These are phyloP conservation scores for Anaeromyces robustus DNA, from an alignment of 192 early-diverging fungal species.

Conservation along the genomic window DNA sequence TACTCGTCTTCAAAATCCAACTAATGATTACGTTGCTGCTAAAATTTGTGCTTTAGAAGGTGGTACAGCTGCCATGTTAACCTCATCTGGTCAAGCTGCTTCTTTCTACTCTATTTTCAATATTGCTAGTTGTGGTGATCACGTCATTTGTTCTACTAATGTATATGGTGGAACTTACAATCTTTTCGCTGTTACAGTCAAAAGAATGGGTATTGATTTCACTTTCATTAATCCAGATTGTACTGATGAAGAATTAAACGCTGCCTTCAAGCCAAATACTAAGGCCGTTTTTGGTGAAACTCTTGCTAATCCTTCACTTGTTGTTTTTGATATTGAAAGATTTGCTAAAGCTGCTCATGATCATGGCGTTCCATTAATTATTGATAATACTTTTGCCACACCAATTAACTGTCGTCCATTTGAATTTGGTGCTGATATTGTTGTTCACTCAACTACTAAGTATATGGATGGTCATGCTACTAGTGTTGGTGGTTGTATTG, in stretches of 20 bases:
- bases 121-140: conserved; percentile 63
- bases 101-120: conserved; percentile 70
- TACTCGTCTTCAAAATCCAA: background rate
- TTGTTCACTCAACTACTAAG: conserved; percentile 57
- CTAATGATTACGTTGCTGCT: background rate
- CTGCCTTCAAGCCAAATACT: conserved; percentile 70
- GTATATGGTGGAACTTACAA: conserved; percentile 16
- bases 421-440: conserved; percentile 37
- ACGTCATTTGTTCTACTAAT: conserved; percentile 68
- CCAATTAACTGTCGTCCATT: background rate
- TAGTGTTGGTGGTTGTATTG: conserved; percentile 45
- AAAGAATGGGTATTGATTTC: conserved; percentile 19
- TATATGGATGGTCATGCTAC: conserved; percentile 58
- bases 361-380: background rate
- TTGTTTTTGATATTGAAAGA: background rate
- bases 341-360: background rate
- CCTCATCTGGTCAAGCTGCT: conserved; percentile 65
- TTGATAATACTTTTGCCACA: conserved; percentile 1
- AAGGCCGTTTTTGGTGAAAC: background rate
- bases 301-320: background rate
- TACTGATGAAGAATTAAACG: conserved; percentile 19
- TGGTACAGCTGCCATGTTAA: conserved; percentile 51
- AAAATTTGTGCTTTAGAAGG: conserved; percentile 53
- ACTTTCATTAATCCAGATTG: background rate
- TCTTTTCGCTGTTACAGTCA: background rate